A percentile compares a stretch with the other conserved stretches of the same genome.
These are phyloP conservation scores for Aureobasidium namibiae DNA, from an alignment of 2,329 filamentous ascomycete genomes.

Conservation along the genomic window DNA sequence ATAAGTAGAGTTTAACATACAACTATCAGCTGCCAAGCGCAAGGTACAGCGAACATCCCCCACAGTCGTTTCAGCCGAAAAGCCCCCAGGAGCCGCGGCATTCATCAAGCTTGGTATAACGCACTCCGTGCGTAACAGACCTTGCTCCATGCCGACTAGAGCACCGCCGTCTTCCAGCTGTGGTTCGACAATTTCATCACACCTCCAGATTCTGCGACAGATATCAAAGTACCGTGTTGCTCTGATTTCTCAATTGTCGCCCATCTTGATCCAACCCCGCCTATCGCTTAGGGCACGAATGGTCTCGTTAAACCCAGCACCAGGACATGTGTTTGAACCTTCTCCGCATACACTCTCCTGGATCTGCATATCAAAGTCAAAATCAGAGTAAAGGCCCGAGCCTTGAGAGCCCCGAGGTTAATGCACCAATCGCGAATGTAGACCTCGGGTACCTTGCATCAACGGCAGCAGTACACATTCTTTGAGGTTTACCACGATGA, in stretches of 20 bases:
- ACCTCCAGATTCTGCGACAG: neutral
- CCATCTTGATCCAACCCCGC: neutral
- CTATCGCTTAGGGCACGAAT: neutral
- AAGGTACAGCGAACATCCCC: neutral
- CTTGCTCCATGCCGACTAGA: neutral
- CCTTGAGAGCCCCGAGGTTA: neutral
- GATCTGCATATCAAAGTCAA: neutral
- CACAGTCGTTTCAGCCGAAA: slow-evolving; percentile 2
- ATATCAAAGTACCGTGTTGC: neutral
- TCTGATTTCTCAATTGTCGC: neutral
- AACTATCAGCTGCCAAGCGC: neutral
- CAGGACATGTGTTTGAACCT: neutral
- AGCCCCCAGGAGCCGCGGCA: neutral
- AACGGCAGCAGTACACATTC: neutral
- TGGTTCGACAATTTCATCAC: neutral
- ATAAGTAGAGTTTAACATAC: neutral
- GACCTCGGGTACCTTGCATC: slow-evolving; percentile 1
- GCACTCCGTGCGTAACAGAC: neutral
- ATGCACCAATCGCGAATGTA: slow-evolving; percentile 5
- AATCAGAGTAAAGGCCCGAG: neutral
- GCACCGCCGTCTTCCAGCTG: neutral
- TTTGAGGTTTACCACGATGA: neutral
- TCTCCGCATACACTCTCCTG: neutral
- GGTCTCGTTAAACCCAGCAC: neutral
- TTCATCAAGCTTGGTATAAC: neutral